Percentiles rank a stretch among this genome's conserved stretches.
Evolutionary conservation across 2,329 filamentous ascomycete species (phyloP).

Genomic region (Neurospora sp.): DNA sequence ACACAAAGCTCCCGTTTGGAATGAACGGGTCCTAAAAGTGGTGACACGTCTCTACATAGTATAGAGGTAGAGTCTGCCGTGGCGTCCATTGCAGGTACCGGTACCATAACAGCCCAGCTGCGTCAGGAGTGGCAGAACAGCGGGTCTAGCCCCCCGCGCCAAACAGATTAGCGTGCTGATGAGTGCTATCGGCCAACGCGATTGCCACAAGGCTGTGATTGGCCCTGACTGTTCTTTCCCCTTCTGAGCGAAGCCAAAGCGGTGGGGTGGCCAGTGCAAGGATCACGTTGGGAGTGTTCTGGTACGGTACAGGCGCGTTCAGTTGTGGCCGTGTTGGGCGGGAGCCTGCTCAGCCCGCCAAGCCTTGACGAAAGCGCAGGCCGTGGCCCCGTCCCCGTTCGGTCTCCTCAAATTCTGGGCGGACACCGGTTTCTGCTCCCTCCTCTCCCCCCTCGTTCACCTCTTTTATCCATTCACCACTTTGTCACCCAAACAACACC

Average conservation of each 20-base stretch:
- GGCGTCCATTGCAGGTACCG: neutral
- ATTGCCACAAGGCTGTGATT: neutral
- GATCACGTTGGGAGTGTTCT: neutral
- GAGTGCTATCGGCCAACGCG: neutral
- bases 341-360: neutral
- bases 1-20: neutral
- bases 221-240: neutral
- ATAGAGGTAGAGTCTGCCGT: neutral
- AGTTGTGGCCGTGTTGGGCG: neutral
- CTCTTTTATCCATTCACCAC: neutral
- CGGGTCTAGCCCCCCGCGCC: neutral
- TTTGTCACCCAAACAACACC: neutral
- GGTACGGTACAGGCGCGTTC: neutral
- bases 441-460: neutral
- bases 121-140: neutral
- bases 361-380: neutral
- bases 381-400: neutral
- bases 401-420: neutral
- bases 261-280: neutral
- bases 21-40: neutral
- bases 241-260: neutral
- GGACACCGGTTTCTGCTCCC: slow-evolving; percentile 1
- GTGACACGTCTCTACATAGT: neutral
- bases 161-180: neutral
- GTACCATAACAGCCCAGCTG: neutral